Evolutionary conservation across 2,329 filamentous ascomycete species (phyloP).

Genomic region (Incumbomyces lentus): DNA sequence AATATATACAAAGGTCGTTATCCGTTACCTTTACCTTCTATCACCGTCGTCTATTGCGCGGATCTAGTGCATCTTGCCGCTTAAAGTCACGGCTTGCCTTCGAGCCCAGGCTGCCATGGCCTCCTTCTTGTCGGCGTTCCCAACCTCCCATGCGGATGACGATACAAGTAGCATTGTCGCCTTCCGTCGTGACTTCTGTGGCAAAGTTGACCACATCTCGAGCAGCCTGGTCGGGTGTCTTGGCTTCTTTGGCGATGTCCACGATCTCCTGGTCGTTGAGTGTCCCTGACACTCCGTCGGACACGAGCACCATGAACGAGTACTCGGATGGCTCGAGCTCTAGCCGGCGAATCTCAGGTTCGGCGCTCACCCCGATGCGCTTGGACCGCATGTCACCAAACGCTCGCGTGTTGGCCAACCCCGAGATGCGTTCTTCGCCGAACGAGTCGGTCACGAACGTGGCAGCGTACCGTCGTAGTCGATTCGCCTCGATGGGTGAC

Average conservation of each 20-base stretch:
- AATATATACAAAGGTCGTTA: not conserved
- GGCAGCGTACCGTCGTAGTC: constrained; percentile 74
- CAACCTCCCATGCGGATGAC: constrained; percentile 55
- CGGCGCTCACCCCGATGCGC: constrained; percentile 84
- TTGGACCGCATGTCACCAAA: constrained; percentile 92
- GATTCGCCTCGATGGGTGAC: constrained; percentile 70
- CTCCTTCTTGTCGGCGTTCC: constrained; percentile 62
- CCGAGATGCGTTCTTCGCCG: constrained; percentile 89
- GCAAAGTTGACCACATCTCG: constrained; percentile 73
- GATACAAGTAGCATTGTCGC: constrained; percentile 54
- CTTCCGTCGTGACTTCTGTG: constrained; percentile 63
- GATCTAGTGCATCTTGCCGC: constrained; percentile 69
- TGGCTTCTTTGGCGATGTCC: constrained; percentile 82
- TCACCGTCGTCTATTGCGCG: constrained; percentile 52
- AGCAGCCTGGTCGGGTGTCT: constrained; percentile 77
- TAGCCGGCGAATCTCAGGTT: constrained; percentile 74
- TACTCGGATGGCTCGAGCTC: constrained; percentile 77
- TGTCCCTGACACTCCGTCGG: constrained; percentile 78
- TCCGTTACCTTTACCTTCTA: not conserved
- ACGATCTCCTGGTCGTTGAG: constrained; percentile 84
- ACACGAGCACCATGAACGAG: constrained; percentile 77
- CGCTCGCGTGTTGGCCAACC: constrained; percentile 83
- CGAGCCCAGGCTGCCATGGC: constrained; percentile 77
- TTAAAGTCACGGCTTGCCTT: constrained; percentile 84
- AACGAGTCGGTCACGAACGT: constrained; percentile 92